phyloP scores from a whole-genome alignment of 441 rosid species.

The Corymbia calophylla region DNA sequence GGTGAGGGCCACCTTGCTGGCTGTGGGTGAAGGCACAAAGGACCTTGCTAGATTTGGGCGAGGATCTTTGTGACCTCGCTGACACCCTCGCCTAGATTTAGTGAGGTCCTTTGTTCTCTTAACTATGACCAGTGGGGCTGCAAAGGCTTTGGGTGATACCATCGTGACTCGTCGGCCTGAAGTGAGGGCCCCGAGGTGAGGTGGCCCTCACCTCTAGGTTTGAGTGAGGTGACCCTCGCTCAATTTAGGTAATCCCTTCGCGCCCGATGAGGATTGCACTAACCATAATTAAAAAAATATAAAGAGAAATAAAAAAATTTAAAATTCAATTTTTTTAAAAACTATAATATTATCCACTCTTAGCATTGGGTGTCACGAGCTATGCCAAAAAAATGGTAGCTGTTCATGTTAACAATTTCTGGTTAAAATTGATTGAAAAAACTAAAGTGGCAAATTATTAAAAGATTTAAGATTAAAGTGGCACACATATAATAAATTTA shows the following conservation, averaged over 20 bases:
- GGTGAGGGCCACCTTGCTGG: background rate
- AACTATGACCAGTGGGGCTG: rapidly evolving
- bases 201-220: rapidly evolving
- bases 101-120: background rate
- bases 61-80: too few species aligned
- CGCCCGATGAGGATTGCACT: rapidly evolving
- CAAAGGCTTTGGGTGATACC: background rate
- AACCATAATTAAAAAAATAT: background rate
- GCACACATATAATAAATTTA: too few species aligned
- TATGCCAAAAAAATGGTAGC: rapidly evolving
- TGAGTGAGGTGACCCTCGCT: rapidly evolving
- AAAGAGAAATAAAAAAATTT: too few species aligned
- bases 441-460: background rate
- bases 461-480: too few species aligned
- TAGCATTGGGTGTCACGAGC: rapidly evolving
- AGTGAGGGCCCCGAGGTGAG: rapidly evolving
- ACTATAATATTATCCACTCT: background rate
- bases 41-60: too few species aligned
- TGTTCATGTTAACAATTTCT: rapidly evolving
- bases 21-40: background rate
- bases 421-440: rapidly evolving
- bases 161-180: rapidly evolving
- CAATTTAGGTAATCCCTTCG: background rate
- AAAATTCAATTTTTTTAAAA: too few species aligned
- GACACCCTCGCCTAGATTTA: too few species aligned